Conservation (phyloP, 2,329 filamentous ascomycete genomes). For the Metarhizium guizhouense region DNA sequence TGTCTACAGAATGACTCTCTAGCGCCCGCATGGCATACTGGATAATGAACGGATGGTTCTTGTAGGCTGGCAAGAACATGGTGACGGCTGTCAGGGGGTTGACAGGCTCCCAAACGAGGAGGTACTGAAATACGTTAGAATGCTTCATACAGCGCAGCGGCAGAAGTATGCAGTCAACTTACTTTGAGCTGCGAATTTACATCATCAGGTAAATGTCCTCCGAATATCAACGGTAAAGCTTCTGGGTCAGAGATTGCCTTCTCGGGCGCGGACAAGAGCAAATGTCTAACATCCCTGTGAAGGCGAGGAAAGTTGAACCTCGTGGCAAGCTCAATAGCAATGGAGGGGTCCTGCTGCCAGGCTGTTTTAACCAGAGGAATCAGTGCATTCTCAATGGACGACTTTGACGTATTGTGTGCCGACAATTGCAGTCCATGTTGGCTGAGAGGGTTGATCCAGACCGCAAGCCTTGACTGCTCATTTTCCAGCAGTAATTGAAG, state of each 20-base stretch:
- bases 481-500: slow-evolving; percentile 72
- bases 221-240: slow-evolving; percentile 74
- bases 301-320: slow-evolving; percentile 72
- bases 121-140: slow-evolving; percentile 46
- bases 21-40: slow-evolving; percentile 96
- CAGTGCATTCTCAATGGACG: slow-evolving; percentile 36
- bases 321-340: slow-evolving; percentile 77
- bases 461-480: slow-evolving; percentile 72
- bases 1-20: slow-evolving; percentile 89
- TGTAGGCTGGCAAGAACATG: slow-evolving; percentile 84
- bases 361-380: slow-evolving; percentile 66
- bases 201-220: slow-evolving; percentile 65
- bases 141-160: neutral
- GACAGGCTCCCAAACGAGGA: slow-evolving; percentile 86
- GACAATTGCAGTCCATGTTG: slow-evolving; percentile 36
- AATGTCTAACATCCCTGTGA: slow-evolving; percentile 65
- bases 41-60: slow-evolving; percentile 83
- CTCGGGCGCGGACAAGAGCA: slow-evolving; percentile 75
- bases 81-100: slow-evolving; percentile 91
- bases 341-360: slow-evolving; percentile 74
- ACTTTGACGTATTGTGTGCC: slow-evolving; percentile 30
- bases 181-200: slow-evolving; percentile 75
- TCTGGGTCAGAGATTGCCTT: slow-evolving; percentile 75
- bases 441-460: slow-evolving; percentile 81
- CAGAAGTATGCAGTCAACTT: slow-evolving; percentile 10